phyloP scores from a whole-genome alignment of 1,284 basidiomycete species.

The Malassezia equina region DNA sequence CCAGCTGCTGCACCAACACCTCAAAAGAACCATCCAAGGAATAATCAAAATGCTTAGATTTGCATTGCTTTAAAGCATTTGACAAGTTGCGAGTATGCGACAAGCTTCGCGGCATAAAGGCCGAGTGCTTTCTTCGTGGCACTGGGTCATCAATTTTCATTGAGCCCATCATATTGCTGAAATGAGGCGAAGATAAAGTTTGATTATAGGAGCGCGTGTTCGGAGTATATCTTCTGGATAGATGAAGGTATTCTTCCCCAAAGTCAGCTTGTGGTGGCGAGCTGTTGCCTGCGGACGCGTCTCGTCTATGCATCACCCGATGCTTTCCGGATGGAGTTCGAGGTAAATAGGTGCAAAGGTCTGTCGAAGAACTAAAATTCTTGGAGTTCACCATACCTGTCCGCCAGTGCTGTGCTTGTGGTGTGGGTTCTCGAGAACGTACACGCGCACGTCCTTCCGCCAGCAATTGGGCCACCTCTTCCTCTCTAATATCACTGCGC shows the following conservation, averaged over 20 bases:
- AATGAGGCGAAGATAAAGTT: neutral
- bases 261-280: neutral
- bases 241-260: constrained; percentile 7
- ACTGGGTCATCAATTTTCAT: neutral
- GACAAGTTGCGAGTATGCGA: neutral
- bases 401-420: neutral
- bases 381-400: neutral
- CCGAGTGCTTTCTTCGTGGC: neutral
- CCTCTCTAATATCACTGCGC: constrained; percentile 1
- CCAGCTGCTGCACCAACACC: constrained; percentile 17
- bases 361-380: neutral
- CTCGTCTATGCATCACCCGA: neutral
- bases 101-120: neutral
- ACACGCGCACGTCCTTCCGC: neutral
- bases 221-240: neutral
- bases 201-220: neutral
- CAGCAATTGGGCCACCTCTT: neutral
- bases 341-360: neutral
- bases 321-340: neutral
- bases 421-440: neutral
- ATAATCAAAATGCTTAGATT: neutral
- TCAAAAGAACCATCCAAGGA: neutral
- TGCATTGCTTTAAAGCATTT: neutral
- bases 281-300: neutral
- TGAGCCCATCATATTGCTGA: neutral